Percentiles rank a stretch among this genome's conserved stretches.
Evolutionary conservation across 2,329 filamentous ascomycete genomes (phyloP).

Genomic region (Polytolypa hystricis): DNA sequence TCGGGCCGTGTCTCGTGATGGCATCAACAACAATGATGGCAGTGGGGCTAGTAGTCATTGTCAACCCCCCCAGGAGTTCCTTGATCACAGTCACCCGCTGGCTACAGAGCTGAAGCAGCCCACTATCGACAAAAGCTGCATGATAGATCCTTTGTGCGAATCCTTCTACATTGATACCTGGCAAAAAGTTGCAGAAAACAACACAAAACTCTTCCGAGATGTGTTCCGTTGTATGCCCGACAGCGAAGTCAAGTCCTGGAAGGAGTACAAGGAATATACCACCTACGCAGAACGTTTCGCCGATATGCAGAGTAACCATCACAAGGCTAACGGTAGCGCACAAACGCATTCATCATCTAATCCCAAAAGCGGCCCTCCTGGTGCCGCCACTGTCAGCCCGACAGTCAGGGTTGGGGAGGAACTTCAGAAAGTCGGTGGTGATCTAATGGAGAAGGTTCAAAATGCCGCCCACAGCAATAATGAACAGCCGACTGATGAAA

Average conservation of each 20-base stretch:
- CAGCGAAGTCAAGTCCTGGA: slow-evolving; percentile 85
- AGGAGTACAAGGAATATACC: slow-evolving; percentile 76
- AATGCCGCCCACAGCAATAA: slow-evolving; percentile 13
- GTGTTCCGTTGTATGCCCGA: slow-evolving; percentile 98
- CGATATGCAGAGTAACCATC: slow-evolving; percentile 48
- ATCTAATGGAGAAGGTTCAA: slow-evolving; percentile 21
- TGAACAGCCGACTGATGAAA: slow-evolving; percentile 21
- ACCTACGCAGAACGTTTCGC: slow-evolving; percentile 69
- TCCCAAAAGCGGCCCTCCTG: slow-evolving; percentile 27
- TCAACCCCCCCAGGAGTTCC: slow-evolving; percentile 33
- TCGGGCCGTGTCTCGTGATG: not conserved
- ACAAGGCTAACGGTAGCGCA: slow-evolving; percentile 28
- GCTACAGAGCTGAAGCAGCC: slow-evolving; percentile 60
- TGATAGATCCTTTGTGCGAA: slow-evolving; percentile 77
- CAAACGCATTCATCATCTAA: slow-evolving; percentile 34
- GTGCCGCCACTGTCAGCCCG: slow-evolving; percentile 16
- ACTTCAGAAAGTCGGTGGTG: slow-evolving; percentile 19
- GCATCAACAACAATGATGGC: slow-evolving; percentile 62
- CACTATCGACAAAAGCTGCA: slow-evolving; percentile 76
- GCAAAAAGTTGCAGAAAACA: slow-evolving; percentile 80
- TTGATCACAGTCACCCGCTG: slow-evolving; percentile 40
- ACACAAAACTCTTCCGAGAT: slow-evolving; percentile 84
- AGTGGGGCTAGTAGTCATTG: slow-evolving; percentile 59
- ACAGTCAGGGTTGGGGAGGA: slow-evolving; percentile 12
- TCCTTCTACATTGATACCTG: slow-evolving; percentile 80